These are phyloP conservation scores for Sclerotinia minor DNA, from an alignment of 2,329 filamentous ascomycete species.

Conservation along the genomic window DNA sequence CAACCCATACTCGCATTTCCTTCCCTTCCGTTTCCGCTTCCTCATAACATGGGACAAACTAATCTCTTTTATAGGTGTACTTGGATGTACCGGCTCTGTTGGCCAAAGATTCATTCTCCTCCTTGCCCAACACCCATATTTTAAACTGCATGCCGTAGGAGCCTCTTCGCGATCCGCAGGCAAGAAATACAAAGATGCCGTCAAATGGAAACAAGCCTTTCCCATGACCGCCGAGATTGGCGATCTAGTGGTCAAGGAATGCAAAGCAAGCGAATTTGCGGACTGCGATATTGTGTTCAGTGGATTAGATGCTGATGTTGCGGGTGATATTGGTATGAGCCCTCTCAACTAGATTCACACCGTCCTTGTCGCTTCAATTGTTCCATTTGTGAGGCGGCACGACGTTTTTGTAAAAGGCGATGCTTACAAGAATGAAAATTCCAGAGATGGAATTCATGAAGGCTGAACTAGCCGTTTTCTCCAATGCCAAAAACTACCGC, in stretches of 20 bases:
- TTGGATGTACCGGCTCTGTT: slow-evolving; percentile 91
- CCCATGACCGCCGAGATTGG: slow-evolving; percentile 76
- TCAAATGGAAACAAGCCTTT: slow-evolving; percentile 88
- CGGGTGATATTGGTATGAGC: slow-evolving; percentile 78
- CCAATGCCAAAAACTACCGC: slow-evolving; percentile 97
- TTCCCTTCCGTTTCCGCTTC: neutral
- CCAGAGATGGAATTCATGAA: slow-evolving; percentile 87
- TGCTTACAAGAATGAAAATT: neutral
- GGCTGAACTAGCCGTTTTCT: slow-evolving; percentile 88
- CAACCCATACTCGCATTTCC: neutral
- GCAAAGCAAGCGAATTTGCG: slow-evolving; percentile 75
- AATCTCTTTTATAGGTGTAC: slow-evolving; percentile 57
- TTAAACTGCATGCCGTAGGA: slow-evolving; percentile 84
- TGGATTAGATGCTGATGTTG: slow-evolving; percentile 88
- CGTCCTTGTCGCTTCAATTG: neutral
- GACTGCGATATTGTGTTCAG: slow-evolving; percentile 95
- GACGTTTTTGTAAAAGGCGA: neutral
- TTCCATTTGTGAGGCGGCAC: neutral
- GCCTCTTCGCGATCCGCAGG: slow-evolving; percentile 86
- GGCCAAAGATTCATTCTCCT: slow-evolving; percentile 95
- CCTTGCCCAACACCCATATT: slow-evolving; percentile 81
- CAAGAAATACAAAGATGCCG: slow-evolving; percentile 92
- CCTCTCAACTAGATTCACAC: too few species aligned
- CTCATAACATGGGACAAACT: neutral
- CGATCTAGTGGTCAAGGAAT: slow-evolving; percentile 82